Percentiles rank a stretch among this genome's conserved stretches.
These are phyloP conservation scores for cucumber (Cucumis sativus) DNA, from an alignment of 306 rosid genomes.

Conservation along the genomic window DNA sequence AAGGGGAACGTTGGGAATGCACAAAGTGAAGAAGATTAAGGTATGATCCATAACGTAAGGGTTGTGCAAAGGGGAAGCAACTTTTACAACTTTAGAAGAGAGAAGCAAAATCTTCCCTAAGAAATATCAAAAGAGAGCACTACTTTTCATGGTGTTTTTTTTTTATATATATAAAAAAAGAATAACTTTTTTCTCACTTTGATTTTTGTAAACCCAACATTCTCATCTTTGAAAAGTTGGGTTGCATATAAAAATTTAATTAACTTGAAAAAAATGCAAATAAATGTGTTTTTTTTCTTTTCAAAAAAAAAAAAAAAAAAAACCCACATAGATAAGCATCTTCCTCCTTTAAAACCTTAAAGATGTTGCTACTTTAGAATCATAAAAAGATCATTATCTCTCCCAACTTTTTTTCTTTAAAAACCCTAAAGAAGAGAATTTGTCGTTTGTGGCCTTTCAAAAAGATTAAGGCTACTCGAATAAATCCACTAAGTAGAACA, in stretches of 20 bases:
- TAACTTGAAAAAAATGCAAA: conserved; percentile 5
- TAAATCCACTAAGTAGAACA: conserved; percentile 30
- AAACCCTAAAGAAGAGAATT: conserved; percentile 50
- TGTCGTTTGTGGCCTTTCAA: conserved; percentile 67
- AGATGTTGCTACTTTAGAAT: conserved; percentile 76
- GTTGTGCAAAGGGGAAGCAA: conserved; percentile 66
- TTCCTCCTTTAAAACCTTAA: conserved; percentile 51
- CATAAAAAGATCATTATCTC: conserved; percentile 73
- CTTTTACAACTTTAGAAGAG: conserved; percentile 46
- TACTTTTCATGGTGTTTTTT: conserved; percentile 66
- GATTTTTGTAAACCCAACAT: conserved; percentile 78
- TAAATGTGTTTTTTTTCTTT: no score
- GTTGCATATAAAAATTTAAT: conserved; percentile 23
- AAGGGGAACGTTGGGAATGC: conserved; percentile 26
- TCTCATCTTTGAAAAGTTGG: conserved; percentile 67
- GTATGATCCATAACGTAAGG: conserved; percentile 58
- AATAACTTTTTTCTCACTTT: conserved; percentile 65
- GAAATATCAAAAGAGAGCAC: conserved; percentile 77
- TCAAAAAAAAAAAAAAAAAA: conserved; percentile 5
- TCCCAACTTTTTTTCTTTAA: conserved; percentile 20
- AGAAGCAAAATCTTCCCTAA: conserved; percentile 78
- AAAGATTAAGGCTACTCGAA: conserved; percentile 41
- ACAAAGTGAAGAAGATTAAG: conserved; percentile 26
- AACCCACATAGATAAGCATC: conserved; percentile 49
- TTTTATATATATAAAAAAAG: conserved; percentile 25